Evolutionary conservation across 768 basidiomycete genomes (phyloP), one percentile per base, ranked within the genome.

Genomic region (Russula dissimulans): DNA sequence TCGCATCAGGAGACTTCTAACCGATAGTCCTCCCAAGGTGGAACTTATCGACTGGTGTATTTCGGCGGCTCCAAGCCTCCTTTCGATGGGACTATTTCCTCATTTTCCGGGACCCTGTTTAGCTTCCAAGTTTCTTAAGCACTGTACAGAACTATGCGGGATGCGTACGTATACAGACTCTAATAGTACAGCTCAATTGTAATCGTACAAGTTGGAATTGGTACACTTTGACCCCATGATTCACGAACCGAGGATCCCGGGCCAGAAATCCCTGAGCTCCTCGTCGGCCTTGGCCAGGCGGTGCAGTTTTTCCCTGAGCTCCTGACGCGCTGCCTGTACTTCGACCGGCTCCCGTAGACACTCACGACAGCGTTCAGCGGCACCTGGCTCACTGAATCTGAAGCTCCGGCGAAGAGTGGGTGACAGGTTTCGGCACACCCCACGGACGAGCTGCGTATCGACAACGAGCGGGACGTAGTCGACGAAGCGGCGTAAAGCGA

Each of bases 11-110:
- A 44, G 44, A 18, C 12, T 45, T 56, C 61, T 49, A 44, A 43
- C 38, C 7, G 29, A 11, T 6, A 26, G 22, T 26, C 6, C 26
- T 53, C 17, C 31, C 18, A 31, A 84, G 87, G 80, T 32, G 88
- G 89, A 34, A 82, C 78, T 5, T 91, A 90, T 72, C 85, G 85
- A 31, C 71, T 91, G 32, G 72, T 69, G 50, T 91, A 91, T 70
- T 83, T 81, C 62, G 89, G 88, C 10, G 87, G 91, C 70, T 81
- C 82, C n/a, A 91, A 90, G 73, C 76, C 82, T 1, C 22, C 22
- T 26, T 69, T 86, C 47, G 72, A 83, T 51, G 87, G 89, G 6
- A 71, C 76, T 32, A 84, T 89, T 59, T 76, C 75, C 11, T 67
- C 85, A 1, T 90, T 91, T 71, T 78, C 77, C 29, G 84, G 84